Evolutionary conservation across 2,329 filamentous ascomycete genomes (phyloP), one percentile per base, ranked within the genome.

Genomic region (Macrophomina tecta): DNA sequence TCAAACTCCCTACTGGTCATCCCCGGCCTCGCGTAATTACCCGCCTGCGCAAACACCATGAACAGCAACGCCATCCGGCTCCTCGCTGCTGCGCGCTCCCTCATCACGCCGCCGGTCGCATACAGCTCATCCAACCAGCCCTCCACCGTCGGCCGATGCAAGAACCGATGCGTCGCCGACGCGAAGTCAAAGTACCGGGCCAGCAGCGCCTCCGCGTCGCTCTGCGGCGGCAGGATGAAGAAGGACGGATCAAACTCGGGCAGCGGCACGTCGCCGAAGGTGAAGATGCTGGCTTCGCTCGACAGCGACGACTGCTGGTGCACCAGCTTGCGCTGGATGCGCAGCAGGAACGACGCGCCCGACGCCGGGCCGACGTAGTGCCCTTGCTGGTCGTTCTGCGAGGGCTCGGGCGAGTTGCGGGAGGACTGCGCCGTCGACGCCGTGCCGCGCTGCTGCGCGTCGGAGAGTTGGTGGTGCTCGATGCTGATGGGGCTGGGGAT

Each of bases 101-200:
- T 18, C 63, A 56, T 23, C 76, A 78, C 0, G 73, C 73, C 2
- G 75, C 75, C 0, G 75, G 56, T 49, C 3, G 64, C 65, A 7
- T 55, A 56, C 6, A 74, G 67, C 14, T 62, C 69, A 18, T 61
- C 30, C 12, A 74, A 70, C 84, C 85, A 87, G 0, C 69, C 63
- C 62, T 85, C 81, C 0, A 86, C 82, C 2, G 82, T 84, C 0
- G 84, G 83, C 0, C 85, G 79, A 70, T 88, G 85, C 32, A 89
- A 70, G 66, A 87, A 86, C 2, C 86, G 82, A 69, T 88, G 87
- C 0, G 86, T 89, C 0, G 86, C 85, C n/a, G 87, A 84, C 5
- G 85, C 86, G 66, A 86, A 86, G 56, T 88, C 86, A 68, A 89
- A 89, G 64, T 89, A 89, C 8, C 86, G 77, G 5, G 80, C 78